Percentiles rank a stretch among this genome's conserved stretches.
These are phyloP conservation scores for Miamiensis avidus DNA, from an alignment of 169 alveolate genomes.

Conservation along the genomic window DNA sequence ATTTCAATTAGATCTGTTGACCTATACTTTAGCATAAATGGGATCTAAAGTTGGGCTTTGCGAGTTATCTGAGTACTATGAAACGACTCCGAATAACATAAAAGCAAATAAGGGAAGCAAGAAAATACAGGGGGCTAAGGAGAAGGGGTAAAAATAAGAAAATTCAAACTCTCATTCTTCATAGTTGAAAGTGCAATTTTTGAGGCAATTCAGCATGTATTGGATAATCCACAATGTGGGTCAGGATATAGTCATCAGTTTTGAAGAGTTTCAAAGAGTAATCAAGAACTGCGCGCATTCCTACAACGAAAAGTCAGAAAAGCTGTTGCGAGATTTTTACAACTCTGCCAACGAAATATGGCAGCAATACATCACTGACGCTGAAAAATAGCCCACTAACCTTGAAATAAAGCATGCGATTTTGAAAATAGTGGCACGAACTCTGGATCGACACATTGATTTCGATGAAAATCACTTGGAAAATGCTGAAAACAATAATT, in stretches of 20 bases:
- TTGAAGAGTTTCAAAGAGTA: background rate
- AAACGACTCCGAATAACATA: no score
- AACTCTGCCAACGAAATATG: background rate
- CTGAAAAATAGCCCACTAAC: background rate
- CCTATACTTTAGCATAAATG: no score
- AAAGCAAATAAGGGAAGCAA: no score
- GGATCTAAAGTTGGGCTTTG: background rate
- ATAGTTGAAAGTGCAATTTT: background rate
- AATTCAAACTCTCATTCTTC: no score
- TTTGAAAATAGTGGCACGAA: background rate
- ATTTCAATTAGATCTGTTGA: no score
- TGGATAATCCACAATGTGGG: background rate
- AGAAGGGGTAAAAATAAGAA: no score
- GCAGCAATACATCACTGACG: background rate
- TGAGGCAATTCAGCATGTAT: background rate
- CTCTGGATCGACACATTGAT: background rate
- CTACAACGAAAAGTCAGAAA: background rate
- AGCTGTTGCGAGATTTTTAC: background rate
- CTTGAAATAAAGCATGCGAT: background rate
- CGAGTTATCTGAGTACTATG: background rate
- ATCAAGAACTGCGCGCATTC: background rate
- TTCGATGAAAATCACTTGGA: background rate
- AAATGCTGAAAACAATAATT: no score
- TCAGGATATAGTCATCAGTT: background rate
- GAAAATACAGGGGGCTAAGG: no score